These are phyloP conservation scores for Grigorovia transvaalensis DNA, from an alignment of 805 yeast genomes.

Conservation along the genomic window DNA sequence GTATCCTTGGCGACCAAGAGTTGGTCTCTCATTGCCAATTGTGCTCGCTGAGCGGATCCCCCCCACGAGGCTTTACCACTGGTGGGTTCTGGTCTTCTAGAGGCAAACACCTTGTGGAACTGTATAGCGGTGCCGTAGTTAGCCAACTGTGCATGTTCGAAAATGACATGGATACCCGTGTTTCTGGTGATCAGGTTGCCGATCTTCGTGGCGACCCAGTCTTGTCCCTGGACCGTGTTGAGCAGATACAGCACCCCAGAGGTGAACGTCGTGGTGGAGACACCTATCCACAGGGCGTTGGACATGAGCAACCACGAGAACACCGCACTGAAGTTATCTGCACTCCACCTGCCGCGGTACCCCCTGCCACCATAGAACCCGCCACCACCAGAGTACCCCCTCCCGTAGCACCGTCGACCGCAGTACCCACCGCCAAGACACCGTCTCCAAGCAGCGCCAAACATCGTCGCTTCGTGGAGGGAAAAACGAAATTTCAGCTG, in stretches of 20 bases:
- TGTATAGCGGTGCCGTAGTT: constrained; percentile 90
- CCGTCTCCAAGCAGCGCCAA: too few species aligned
- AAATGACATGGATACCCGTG: constrained; percentile 71
- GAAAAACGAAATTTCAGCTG: too few species aligned
- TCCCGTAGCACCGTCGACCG: neutral
- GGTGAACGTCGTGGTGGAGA: constrained; percentile 89
- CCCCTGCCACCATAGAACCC: neutral
- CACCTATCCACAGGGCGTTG: constrained; percentile 62
- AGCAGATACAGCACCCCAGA: constrained; percentile 66
- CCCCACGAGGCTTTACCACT: too few species aligned
- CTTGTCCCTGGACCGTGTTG: constrained; percentile 51
- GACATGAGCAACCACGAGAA: constrained; percentile 89
- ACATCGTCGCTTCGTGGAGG: too few species aligned
- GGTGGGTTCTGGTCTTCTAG: constrained; percentile 53
- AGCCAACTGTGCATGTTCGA: constrained; percentile 90
- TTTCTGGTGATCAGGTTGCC: constrained; percentile 81
- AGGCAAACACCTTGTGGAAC: constrained; percentile 75
- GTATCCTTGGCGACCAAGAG: constrained; percentile 29
- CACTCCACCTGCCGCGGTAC: constrained; percentile 32
- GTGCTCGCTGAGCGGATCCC: constrained; percentile 45
- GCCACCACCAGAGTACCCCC: neutral
- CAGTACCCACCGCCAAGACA: neutral
- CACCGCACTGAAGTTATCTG: constrained; percentile 86
- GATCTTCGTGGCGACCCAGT: constrained; percentile 66
- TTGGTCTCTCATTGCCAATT: constrained; percentile 25